Percentiles rank a stretch among this genome's conserved stretches.
Evolutionary conservation across 164 flowering plant species (phyloP).

Genomic region (Magnolia changhungtana): DNA sequence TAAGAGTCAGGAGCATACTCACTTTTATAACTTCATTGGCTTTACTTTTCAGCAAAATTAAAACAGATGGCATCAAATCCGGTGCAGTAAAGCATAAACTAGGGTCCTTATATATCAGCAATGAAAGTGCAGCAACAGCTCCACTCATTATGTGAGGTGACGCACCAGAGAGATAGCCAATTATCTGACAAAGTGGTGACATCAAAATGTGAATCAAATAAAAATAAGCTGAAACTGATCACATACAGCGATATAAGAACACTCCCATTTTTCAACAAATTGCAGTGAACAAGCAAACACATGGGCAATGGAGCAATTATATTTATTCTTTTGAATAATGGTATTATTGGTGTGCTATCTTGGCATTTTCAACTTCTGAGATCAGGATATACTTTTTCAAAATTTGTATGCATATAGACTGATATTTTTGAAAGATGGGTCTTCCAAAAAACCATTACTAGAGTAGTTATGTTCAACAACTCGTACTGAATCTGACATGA

Average conservation of each 20-base stretch:
- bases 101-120: constrained; percentile 60
- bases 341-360: no score
- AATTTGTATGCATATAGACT: no score
- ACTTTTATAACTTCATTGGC: constrained; percentile 76
- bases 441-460: no score
- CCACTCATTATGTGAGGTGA: constrained; percentile 88
- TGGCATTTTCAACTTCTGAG: no score
- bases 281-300: no score
- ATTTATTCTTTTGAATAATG: no score
- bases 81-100: constrained; percentile 54
- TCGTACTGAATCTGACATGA: no score
- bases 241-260: not conserved
- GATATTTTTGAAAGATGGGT: no score
- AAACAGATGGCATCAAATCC: constrained; percentile 62
- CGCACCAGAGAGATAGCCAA: constrained; percentile 84
- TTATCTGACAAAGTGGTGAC: constrained; percentile 45
- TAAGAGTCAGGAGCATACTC: constrained; percentile 17
- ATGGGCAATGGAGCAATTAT: no score
- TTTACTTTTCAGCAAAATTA: constrained; percentile 63
- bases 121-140: constrained; percentile 85
- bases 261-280: not conserved
- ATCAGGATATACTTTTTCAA: no score
- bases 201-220: not conserved
- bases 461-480: no score
- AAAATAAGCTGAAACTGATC: not conserved